A percentile compares a stretch with the other conserved stretches of the same genome.
phyloP scores from a whole-genome alignment of 2,329 filamentous ascomycete species.

The Seiridium unicorne region DNA sequence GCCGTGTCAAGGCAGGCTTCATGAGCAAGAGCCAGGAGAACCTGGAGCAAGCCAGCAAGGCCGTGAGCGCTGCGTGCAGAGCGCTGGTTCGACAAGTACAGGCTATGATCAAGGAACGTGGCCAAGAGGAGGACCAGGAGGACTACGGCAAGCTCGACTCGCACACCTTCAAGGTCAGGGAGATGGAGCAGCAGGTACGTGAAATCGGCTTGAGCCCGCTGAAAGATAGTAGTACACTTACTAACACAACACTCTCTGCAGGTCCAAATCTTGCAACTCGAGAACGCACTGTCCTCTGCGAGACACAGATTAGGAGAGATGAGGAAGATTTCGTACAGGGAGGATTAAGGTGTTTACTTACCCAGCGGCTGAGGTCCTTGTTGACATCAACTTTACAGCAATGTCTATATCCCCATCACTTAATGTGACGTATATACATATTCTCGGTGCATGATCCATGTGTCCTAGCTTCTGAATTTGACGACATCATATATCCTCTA shows the following conservation, averaged over 20 bases:
- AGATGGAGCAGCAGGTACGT: slow-evolving; percentile 99
- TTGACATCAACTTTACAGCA: background rate
- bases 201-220: background rate
- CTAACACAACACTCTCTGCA: slow-evolving; percentile 35
- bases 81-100: slow-evolving; percentile 90
- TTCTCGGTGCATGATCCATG: too few relatives aligned
- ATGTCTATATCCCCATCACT: too few relatives aligned
- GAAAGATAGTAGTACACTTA: background rate
- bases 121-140: slow-evolving; percentile 76
- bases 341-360: slow-evolving; percentile 50
- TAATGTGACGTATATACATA: too few relatives aligned
- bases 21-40: slow-evolving; percentile 96
- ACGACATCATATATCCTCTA: too few relatives aligned
- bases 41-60: slow-evolving; percentile 87
- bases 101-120: slow-evolving; percentile 84
- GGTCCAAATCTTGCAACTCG: slow-evolving; percentile 96
- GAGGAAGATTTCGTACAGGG: slow-evolving; percentile 94
- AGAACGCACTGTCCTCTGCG: slow-evolving; percentile 79
- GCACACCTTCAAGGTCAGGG: slow-evolving; percentile 96
- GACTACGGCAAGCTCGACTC: slow-evolving; percentile 87
- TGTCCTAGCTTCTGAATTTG: too few relatives aligned
- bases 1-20: slow-evolving; percentile 94
- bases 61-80: slow-evolving; percentile 85
- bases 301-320: slow-evolving; percentile 89
- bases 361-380: too few relatives aligned